Conservation (phyloP, 202 grass and related monocot species). For the Saccharum hybrid region DNA sequence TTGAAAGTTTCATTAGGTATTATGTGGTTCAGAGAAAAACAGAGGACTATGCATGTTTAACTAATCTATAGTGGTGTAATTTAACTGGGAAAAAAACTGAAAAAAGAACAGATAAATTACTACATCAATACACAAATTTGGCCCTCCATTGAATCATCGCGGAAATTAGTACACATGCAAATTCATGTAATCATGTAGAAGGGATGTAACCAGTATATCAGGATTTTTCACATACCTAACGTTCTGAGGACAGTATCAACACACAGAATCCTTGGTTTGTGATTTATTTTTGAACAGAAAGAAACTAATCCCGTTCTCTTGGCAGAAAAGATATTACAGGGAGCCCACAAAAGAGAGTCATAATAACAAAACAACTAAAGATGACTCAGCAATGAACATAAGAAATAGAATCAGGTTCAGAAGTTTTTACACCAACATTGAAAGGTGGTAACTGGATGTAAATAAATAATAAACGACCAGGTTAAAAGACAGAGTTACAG, state of each 20-base stretch:
- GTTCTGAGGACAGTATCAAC: background rate
- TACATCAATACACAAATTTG: too few species aligned
- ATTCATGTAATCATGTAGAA: background rate
- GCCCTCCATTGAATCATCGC: too few species aligned
- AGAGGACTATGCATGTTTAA: too few species aligned
- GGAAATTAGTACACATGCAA: background rate
- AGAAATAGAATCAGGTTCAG: constrained; percentile 13
- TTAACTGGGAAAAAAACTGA: too few species aligned
- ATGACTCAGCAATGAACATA: background rate
- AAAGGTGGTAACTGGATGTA: background rate
- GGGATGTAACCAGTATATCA: background rate
- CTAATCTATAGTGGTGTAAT: too few species aligned
- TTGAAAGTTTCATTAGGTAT: too few species aligned
- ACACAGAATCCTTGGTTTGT: background rate
- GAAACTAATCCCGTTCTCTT: background rate
- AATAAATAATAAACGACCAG: background rate
- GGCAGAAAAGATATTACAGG: background rate
- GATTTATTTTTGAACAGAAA: background rate
- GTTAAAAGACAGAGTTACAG: background rate
- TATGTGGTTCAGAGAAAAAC: too few species aligned
- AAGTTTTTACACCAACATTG: background rate
- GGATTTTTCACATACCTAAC: background rate
- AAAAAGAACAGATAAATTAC: too few species aligned
- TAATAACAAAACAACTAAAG: background rate
- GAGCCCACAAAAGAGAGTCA: background rate